Base-by-base conservation (phyloP, 345 rosid species). In the Hibiscus syriacus region DNA sequence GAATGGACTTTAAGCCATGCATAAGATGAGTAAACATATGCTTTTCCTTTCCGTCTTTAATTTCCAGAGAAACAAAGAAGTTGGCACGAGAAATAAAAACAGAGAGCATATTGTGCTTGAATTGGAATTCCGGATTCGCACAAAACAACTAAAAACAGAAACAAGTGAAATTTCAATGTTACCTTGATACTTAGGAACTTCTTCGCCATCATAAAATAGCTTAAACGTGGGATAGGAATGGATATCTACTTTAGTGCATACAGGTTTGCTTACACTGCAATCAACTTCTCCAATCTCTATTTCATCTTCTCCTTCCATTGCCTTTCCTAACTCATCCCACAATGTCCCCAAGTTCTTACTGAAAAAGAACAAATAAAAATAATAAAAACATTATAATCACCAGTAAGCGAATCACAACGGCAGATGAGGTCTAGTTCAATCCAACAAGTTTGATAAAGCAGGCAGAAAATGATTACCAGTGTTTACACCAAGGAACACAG, bases 401-500 rank as follows among this genome's bases (percentile, higher is more conserved):
- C 71, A 68, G 25, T 39, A 69, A 19, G 61, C 38, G 72, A 69
- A 5, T 16, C 74, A 55, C 4, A 65, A 41, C 9, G n/a, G 36
- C 17, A 7, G 36, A 58, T 39, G 19, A 55, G 34, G 22, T 16
- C 34, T 30, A 57, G 10, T 9, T 29, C 38, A 3, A 19, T 16
- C 61, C 1, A 56, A 57, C 12, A 11, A 59, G n/a, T n/a, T 1
- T 19, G 36, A 34, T 55, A 27, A 55, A 27, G 20, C 38, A 3
- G 65, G 30, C 19, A 22, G 19, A 39, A n/a, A 39, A 53, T 16
- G 54, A 39, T 85, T 79, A 93, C 98, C 97, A 93, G 68, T 93
- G 98, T 84, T 93, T 93, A 70, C 98, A 93, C 98, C 98, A 90
- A 26, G 97, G 96, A 59, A 93, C 97, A 70, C 99, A 93, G 62